These are phyloP conservation scores for Betula pendula DNA, from an alignment of 306 rosid genomes.

Conservation along the genomic window DNA sequence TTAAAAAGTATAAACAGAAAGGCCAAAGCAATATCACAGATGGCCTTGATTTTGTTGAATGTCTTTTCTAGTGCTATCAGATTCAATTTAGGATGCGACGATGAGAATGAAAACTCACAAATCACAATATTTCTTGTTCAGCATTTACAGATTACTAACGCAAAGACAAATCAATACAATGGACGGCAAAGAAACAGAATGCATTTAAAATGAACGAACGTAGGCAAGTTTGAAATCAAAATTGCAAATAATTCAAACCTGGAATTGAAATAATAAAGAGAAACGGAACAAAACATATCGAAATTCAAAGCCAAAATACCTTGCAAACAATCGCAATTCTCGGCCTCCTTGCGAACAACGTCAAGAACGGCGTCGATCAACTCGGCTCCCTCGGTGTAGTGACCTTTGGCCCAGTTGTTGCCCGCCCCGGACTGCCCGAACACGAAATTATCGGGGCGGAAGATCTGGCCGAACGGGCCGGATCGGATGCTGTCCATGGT, in stretches of 20 bases:
- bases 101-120: not conserved
- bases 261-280: not conserved
- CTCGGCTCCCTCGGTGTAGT: constrained; percentile 94
- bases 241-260: not conserved
- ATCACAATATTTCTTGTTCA: not conserved
- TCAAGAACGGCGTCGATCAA: constrained; percentile 84
- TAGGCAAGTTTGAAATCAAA: not conserved
- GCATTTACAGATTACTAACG: not conserved
- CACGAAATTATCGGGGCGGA: constrained; percentile 88
- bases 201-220: not conserved
- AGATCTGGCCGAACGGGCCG: constrained; percentile 85
- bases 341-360: constrained; percentile 92
- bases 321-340: constrained; percentile 90
- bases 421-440: constrained; percentile 96
- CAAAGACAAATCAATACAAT: not conserved
- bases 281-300: not conserved
- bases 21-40: not conserved
- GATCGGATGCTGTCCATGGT: constrained; percentile 98
- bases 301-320: constrained; percentile 35
- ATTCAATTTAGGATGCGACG: not conserved
- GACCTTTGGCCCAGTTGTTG: constrained; percentile 94
- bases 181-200: not conserved
- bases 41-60: not conserved
- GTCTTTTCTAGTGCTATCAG: not conserved
- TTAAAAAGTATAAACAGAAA: not conserved